Evolutionary conservation across 805 yeast species (phyloP).

Genomic region (Teunomyces lycoperdinae): DNA sequence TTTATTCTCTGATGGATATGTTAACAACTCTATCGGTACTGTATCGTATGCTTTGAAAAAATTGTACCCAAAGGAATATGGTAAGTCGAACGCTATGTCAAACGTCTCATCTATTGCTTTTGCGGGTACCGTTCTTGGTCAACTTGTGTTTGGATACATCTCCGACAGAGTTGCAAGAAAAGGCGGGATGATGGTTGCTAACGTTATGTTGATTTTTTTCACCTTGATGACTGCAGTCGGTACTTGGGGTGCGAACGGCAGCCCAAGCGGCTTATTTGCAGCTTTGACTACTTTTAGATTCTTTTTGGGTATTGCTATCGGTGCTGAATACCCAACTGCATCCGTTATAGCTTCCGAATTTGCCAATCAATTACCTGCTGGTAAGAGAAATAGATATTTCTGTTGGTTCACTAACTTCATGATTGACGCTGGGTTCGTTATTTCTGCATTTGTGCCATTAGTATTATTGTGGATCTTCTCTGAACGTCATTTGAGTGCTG

Average conservation of each 20-base stretch:
- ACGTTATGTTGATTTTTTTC: conserved; percentile 69
- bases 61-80: conserved; percentile 64
- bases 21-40: conserved; percentile 78
- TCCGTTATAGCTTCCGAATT: conserved; percentile 94
- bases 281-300: conserved; percentile 83
- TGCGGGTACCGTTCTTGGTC: conserved; percentile 89
- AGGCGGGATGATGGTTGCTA: conserved; percentile 77
- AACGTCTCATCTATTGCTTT: conserved; percentile 87
- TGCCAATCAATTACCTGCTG: conserved; percentile 71
- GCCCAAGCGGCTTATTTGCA: conserved; percentile 73
- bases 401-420: conserved; percentile 83
- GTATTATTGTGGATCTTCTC: conserved; percentile 82
- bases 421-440: conserved; percentile 86
- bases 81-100: conserved; percentile 64
- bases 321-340: conserved; percentile 93
- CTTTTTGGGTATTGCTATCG: conserved; percentile 87
- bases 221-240: conserved; percentile 65
- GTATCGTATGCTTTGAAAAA: conserved; percentile 66
- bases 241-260: conserved; percentile 73
- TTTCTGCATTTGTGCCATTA: conserved; percentile 81
- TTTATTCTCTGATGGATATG: conserved; percentile 88
- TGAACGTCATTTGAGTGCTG: conserved; percentile 64
- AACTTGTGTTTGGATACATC: conserved; percentile 72
- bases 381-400: conserved; percentile 84
- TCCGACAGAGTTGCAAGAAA: conserved; percentile 82